A percentile compares a stretch with the other conserved stretches of the same genome.
Evolutionary conservation across 108 stramenopile genomes (phyloP).

Genomic region (Nannochloropsis salina): DNA sequence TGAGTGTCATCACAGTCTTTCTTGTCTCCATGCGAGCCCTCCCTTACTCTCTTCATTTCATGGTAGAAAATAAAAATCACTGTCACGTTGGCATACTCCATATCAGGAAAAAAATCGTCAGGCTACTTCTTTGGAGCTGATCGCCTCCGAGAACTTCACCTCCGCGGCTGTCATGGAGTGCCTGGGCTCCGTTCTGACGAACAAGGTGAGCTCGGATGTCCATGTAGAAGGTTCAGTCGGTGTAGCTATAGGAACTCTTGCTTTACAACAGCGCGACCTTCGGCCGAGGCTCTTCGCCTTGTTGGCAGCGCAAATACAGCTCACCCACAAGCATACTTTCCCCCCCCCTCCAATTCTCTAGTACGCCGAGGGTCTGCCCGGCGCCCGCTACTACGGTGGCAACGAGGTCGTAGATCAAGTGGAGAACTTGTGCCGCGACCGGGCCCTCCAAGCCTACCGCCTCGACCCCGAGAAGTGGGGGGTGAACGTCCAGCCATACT

Average conservation of each 20-base stretch:
- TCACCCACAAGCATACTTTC: too few species aligned
- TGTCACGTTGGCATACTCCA: too few species aligned
- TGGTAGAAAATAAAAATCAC: too few species aligned
- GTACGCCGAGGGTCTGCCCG: slow-evolving; percentile 97
- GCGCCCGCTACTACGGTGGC: slow-evolving; percentile 98
- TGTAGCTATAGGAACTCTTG: too few species aligned
- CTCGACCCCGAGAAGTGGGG: slow-evolving; percentile 93
- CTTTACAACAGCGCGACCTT: too few species aligned
- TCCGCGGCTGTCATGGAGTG: slow-evolving; percentile 95
- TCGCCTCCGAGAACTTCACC: slow-evolving; percentile 99
- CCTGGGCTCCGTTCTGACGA: slow-evolving; percentile 94
- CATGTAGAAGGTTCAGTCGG: background rate
- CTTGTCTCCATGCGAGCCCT: too few species aligned
- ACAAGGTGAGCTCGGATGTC: slow-evolving; percentile 63
- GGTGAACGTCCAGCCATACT: slow-evolving; percentile 86
- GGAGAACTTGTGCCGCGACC: slow-evolving; percentile 83
- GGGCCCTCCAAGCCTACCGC: slow-evolving; percentile 94
- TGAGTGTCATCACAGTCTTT: background rate
- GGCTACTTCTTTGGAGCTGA: slow-evolving; percentile 92
- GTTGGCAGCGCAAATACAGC: too few species aligned
- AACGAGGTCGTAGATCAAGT: slow-evolving; percentile 89
- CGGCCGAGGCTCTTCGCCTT: too few species aligned
- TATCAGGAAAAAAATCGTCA: slow-evolving; percentile 62
- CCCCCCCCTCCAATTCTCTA: background rate
- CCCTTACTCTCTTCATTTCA: too few species aligned